Evolutionary conservation across 768 basidiomycete species (phyloP).

Genomic region (Leccinum variicolor): DNA sequence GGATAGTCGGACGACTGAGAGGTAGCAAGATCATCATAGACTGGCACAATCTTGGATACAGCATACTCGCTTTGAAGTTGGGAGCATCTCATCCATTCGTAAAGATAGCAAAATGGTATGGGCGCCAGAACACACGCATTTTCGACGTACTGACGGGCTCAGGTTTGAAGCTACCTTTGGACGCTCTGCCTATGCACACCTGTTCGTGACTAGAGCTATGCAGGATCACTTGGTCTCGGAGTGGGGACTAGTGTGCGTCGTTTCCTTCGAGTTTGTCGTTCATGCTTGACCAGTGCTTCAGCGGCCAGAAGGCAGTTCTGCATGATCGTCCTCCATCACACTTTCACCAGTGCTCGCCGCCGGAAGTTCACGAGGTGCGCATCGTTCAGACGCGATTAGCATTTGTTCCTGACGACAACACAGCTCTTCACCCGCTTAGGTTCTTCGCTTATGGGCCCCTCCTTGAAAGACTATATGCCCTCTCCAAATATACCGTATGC

Average conservation of each 20-base stretch:
- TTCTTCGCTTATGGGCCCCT: conserved; percentile 32
- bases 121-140: neutral
- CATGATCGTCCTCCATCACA: conserved; percentile 89
- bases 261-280: neutral
- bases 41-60: conserved; percentile 98
- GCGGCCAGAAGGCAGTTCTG: conserved; percentile 75
- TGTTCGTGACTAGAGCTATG: conserved; percentile 94
- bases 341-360: conserved; percentile 68
- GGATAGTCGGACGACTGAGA: conserved; percentile 61
- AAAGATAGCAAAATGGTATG: conserved; percentile 70
- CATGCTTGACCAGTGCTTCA: conserved; percentile 30
- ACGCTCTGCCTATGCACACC: conserved; percentile 74
- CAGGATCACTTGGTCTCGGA: conserved; percentile 60
- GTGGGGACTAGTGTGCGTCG: conserved; percentile 74
- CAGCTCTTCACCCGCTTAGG: conserved; percentile 54
- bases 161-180: conserved; percentile 90
- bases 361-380: conserved; percentile 74
- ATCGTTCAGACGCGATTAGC: neutral
- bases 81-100: conserved; percentile 69
- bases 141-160: neutral
- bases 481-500: conserved; percentile 50
- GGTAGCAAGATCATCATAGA: conserved; percentile 92
- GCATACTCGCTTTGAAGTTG: conserved; percentile 82
- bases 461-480: conserved; percentile 52
- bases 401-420: neutral